Conservation (phyloP, 768 basidiomycete species). For the Pleurotus pulmonarius region DNA sequence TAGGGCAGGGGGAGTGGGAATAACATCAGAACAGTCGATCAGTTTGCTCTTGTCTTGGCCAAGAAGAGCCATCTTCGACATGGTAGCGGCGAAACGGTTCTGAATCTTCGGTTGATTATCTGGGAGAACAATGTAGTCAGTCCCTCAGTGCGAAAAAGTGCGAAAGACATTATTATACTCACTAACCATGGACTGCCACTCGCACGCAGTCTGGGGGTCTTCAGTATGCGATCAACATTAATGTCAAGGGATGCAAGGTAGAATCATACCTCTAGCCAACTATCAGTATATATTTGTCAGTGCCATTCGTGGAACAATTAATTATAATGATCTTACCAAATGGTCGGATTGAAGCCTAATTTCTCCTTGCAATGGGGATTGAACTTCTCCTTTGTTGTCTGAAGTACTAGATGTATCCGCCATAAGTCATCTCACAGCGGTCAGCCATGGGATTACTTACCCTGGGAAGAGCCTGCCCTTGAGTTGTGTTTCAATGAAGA, state of each 20-base stretch:
- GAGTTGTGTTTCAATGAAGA: constrained; percentile 43
- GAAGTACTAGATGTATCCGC: constrained; percentile 25
- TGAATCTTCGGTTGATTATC: constrained; percentile 30
- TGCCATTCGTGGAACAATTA: neutral
- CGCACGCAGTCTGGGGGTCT: constrained; percentile 42
- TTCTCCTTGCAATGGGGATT: constrained; percentile 35
- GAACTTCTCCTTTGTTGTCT: constrained; percentile 33
- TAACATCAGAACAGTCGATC: constrained; percentile 43
- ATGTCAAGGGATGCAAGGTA: neutral
- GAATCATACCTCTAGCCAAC: constrained; percentile 23
- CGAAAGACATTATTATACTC: constrained; percentile 7
- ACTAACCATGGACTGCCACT: constrained; percentile 43
- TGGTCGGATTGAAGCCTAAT: constrained; percentile 44
- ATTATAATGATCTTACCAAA: constrained; percentile 15
- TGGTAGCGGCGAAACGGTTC: constrained; percentile 33
- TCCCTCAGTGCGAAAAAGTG: neutral
- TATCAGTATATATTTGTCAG: constrained; percentile 3
- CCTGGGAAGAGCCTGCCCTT: constrained; percentile 39
- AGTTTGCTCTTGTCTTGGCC: constrained; percentile 33
- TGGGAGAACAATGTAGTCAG: constrained; percentile 5
- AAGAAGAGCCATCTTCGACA: constrained; percentile 39
- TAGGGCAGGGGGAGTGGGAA: constrained; percentile 29
- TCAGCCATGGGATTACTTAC: constrained; percentile 16
- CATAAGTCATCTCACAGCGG: neutral
- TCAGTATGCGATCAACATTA: constrained; percentile 1